A percentile compares a stretch with the other conserved stretches of the same genome.
phyloP scores from a whole-genome alignment of 805 yeast species.

The Nakazawaea pomicola region DNA sequence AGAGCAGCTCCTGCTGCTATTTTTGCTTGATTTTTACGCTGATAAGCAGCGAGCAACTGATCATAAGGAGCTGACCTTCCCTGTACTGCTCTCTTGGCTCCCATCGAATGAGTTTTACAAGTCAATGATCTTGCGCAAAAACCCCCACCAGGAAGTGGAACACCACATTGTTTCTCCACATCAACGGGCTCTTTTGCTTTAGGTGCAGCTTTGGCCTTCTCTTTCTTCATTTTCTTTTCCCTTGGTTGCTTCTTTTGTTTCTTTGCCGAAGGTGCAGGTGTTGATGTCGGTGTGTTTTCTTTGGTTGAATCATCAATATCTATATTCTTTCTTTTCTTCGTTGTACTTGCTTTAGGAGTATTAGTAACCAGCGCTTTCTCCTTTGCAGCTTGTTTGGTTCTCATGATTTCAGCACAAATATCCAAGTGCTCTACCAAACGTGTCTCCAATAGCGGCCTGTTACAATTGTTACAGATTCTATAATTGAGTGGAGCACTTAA shows the following conservation, averaged over 20 bases:
- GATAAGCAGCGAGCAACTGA: constrained; percentile 79
- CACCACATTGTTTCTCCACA: constrained; percentile 95
- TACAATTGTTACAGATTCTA: constrained; percentile 43
- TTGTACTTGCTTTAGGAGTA: constrained; percentile 13
- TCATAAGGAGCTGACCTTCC: constrained; percentile 95
- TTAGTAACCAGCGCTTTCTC: constrained; percentile 3
- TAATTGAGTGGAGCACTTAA: constrained; percentile 34
- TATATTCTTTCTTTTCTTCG: constrained; percentile 21
- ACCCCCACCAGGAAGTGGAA: constrained; percentile 88
- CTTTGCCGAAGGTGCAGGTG: constrained; percentile 12
- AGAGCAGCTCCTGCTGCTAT: constrained; percentile 78
- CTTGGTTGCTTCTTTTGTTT: constrained; percentile 18
- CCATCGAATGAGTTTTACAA: constrained; percentile 98
- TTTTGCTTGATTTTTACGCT: constrained; percentile 87
- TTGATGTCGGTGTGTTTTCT: constrained; percentile 17
- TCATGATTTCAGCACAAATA: constrained; percentile 31
- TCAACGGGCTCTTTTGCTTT: constrained; percentile 81
- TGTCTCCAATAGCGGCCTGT: constrained; percentile 36
- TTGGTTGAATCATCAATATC: constrained; percentile 14
- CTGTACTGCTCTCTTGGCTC: constrained; percentile 91
- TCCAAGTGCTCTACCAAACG: constrained; percentile 34
- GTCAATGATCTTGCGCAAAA: constrained; percentile 93
- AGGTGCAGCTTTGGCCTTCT: constrained; percentile 35
- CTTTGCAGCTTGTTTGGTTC: constrained; percentile 18
- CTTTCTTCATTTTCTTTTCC: constrained; percentile 24